These are phyloP conservation scores for Malus hybrid DNA, from an alignment of 331 rosid genomes.

Conservation along the genomic window DNA sequence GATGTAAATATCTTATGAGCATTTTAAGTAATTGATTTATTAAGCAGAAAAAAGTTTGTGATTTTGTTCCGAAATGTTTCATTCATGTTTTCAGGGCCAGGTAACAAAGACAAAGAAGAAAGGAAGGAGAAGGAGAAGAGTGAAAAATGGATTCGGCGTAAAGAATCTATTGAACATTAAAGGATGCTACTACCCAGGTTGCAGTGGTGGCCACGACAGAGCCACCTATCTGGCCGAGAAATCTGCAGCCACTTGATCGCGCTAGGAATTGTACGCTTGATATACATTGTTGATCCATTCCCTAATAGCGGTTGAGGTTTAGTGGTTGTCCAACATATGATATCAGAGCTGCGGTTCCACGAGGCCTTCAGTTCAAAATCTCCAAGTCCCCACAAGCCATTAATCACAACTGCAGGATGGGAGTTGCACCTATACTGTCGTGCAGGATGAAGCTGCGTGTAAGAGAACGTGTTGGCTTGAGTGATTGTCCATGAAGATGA, in stretches of 20 bases:
- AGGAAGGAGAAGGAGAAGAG: slow-evolving; percentile 22
- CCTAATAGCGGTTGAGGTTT: background rate
- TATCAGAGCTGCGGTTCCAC: background rate
- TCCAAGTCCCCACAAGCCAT: background rate
- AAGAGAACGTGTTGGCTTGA: background rate
- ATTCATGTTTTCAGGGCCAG: slow-evolving; percentile 22
- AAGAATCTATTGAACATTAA: slow-evolving; percentile 41
- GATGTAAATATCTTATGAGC: slow-evolving; percentile 17
- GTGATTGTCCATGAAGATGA: background rate
- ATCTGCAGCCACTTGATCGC: slow-evolving; percentile 18
- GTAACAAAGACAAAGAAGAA: slow-evolving; percentile 26
- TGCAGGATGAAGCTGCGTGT: background rate
- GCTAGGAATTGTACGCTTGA: background rate
- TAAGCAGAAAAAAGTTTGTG: background rate
- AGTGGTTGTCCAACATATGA: slow-evolving; percentile 1
- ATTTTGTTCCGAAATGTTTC: background rate
- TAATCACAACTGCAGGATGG: background rate
- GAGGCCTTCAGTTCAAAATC: background rate
- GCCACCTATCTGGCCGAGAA: slow-evolving; percentile 16
- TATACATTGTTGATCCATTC: slow-evolving; percentile 1
- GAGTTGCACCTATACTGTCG: background rate
- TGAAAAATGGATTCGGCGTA: slow-evolving; percentile 24
- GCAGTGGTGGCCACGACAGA: slow-evolving; percentile 29
- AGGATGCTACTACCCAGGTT: slow-evolving; percentile 36
- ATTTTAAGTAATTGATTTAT: background rate